Percentiles rank a stretch among this genome's conserved stretches.
Conservation (phyloP, 345 rosid species). For the Gossypioides kirkii region DNA sequence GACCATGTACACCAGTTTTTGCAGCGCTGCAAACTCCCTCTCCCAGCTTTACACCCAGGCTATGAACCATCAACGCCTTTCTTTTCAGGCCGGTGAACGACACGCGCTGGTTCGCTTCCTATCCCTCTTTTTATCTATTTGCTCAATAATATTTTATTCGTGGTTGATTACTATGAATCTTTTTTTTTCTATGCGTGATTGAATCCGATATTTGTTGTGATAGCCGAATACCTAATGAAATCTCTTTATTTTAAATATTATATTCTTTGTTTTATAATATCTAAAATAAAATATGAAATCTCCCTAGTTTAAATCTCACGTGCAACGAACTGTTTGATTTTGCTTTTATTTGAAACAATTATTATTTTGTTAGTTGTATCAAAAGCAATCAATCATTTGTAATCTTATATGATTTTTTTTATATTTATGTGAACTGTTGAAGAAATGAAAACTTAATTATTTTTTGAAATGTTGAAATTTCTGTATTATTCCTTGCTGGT, state of each 20-base stretch:
- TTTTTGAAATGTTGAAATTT: background rate
- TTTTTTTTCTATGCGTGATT: background rate
- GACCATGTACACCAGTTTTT: constrained; percentile 77
- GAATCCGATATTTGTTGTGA: background rate
- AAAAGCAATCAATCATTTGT: background rate
- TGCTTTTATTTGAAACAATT: background rate
- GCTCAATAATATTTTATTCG: background rate
- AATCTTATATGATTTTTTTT: background rate
- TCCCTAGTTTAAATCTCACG: background rate
- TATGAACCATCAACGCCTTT: constrained; percentile 69
- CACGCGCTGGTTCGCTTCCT: constrained; percentile 46
- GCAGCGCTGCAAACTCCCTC: constrained; percentile 88
- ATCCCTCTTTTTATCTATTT: background rate
- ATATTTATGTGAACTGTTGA: background rate
- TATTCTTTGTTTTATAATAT: background rate
- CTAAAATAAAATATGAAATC: background rate
- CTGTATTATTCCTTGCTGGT: background rate
- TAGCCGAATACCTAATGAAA: background rate
- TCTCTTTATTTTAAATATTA: background rate
- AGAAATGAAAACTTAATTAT: too few species aligned
- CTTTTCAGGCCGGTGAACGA: constrained; percentile 84
- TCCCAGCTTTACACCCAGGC: constrained; percentile 89
- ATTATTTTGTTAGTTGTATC: background rate
- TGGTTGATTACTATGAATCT: background rate
- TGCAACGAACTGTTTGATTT: background rate